These are phyloP conservation scores for Neoconidiobolus thromboides DNA, from an alignment of 371 early-diverging fungal species.

Conservation along the genomic window DNA sequence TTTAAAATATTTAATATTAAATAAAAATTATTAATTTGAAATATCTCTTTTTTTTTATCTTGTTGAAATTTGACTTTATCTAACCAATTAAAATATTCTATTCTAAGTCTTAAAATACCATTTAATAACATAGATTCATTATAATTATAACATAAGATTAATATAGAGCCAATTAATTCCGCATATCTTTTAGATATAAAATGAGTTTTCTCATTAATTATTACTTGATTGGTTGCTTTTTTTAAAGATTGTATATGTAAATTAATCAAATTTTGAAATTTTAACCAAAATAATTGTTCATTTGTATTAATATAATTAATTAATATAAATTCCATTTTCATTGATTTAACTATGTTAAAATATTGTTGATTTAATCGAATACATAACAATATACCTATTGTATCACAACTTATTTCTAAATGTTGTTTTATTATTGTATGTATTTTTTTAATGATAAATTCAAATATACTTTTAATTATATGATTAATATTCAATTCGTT, in stretches of 20 bases:
- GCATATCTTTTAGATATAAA: neutral
- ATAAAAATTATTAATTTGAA: no score
- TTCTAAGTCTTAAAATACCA: neutral
- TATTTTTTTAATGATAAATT: no score
- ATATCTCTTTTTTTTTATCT: no score
- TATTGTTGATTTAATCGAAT: constrained; percentile 68
- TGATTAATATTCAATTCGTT: no score
- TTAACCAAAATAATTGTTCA: constrained; percentile 83
- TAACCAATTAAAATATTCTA: neutral
- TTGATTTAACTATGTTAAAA: constrained; percentile 56
- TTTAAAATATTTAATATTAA: no score
- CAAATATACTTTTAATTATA: no score
- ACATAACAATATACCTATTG: constrained; percentile 70
- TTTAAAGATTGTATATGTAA: neutral
- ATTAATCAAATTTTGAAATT: constrained; percentile 72
- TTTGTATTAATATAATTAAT: constrained; percentile 53
- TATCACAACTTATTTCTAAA: constrained; percentile 24
- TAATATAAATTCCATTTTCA: constrained; percentile 53
- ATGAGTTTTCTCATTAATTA: neutral
- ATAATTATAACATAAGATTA: neutral
- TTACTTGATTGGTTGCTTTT: neutral
- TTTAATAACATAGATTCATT: constrained; percentile 1
- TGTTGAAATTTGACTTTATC: no score
- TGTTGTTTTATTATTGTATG: no score
- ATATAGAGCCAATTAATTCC: neutral